These are phyloP conservation scores for Zea mays DNA, from an alignment of 176 grass and related monocot genomes.

Conservation along the genomic window Zm-B73-REFERENCE-NAM-5.0 NC_050100.1:20482501-20483000, in stretches of 20 bases:
- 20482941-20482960: too few relatives aligned
- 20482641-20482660: neutral
- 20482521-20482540: constrained; percentile 9
- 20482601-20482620: neutral
- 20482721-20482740: neutral
- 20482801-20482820: neutral
- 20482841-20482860: constrained; percentile 3
- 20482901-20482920: neutral
- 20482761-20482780: constrained; percentile 12
- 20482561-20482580: constrained; percentile 10
- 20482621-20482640: neutral
- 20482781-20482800: neutral
- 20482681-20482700: neutral
- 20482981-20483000: too few relatives aligned
- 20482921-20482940: too few relatives aligned
- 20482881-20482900: neutral
- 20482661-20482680: neutral
- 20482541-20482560: constrained; percentile 22
- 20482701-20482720: neutral
- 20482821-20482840: constrained; percentile 1
- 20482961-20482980: too few relatives aligned
- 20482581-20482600: constrained; percentile 5
- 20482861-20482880: neutral
- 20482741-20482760: neutral
- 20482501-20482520: constrained; percentile 23